Evolutionary conservation across 345 rosid genomes (phyloP).

Genomic region (Melaleuca alternifolia): DNA sequence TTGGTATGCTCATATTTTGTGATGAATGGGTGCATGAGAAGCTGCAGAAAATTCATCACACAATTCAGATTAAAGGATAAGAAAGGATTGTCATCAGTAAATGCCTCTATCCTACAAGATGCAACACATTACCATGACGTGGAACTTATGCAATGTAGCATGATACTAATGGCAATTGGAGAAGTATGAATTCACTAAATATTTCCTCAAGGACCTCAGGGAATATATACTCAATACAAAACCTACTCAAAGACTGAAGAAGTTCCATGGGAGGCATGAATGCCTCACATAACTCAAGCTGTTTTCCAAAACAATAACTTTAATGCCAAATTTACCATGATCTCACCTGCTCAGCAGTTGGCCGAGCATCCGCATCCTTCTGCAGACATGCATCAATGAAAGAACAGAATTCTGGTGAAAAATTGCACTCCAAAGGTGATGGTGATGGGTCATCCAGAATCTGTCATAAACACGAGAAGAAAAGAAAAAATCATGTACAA

Average conservation of each 20-base stretch:
- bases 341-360: constrained; percentile 87
- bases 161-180: not conserved
- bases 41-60: constrained; percentile 37
- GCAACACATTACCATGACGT: not conserved
- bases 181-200: not conserved
- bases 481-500: not conserved
- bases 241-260: not conserved
- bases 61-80: not conserved
- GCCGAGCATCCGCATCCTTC: constrained; percentile 75
- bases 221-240: not conserved
- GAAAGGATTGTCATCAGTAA: not conserved
- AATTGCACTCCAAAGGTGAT: constrained; percentile 49
- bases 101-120: not conserved
- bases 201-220: not conserved
- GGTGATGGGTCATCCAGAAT: constrained; percentile 97
- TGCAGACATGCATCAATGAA: constrained; percentile 80
- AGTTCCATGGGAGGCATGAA: not conserved
- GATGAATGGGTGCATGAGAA: constrained; percentile 76
- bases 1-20: constrained; percentile 42
- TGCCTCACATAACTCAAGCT: not conserved
- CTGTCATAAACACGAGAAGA: constrained; percentile 21
- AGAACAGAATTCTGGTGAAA: constrained; percentile 84
- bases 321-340: not conserved
- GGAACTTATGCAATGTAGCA: not conserved
- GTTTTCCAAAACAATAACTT: not conserved